These are phyloP conservation scores for Solanum piurae DNA, from an alignment of 257 asterid genomes.

Conservation along the genomic window DNA sequence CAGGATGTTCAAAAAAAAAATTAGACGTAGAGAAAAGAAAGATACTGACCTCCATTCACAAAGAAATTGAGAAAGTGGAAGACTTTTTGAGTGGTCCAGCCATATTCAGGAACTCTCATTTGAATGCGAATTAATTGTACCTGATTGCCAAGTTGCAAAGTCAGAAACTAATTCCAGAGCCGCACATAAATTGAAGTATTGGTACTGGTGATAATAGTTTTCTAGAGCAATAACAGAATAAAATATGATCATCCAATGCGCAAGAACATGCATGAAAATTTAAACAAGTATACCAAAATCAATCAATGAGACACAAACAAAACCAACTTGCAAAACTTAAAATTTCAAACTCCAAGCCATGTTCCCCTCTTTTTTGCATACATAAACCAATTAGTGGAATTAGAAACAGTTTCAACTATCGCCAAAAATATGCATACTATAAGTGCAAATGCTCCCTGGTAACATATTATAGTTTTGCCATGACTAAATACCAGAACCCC, in stretches of 20 bases:
- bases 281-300: not conserved
- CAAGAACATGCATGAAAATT: not conserved
- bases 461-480: not conserved
- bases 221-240: not conserved
- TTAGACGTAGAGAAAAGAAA: too few relatives aligned
- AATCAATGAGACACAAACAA: not conserved
- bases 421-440: not conserved
- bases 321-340: not conserved
- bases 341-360: not conserved
- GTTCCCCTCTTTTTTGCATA: not conserved
- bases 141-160: conserved; percentile 19
- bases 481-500: not conserved
- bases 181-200: not conserved
- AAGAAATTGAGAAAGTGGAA: conserved; percentile 93
- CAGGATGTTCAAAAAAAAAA: not conserved
- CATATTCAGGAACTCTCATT: conserved; percentile 89
- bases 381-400: not conserved
- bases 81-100: conserved; percentile 99
- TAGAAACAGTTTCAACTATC: not conserved
- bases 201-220: not conserved
- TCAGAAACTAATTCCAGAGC: not conserved
- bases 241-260: not conserved
- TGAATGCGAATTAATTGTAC: conserved; percentile 88
- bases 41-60: conserved; percentile 74
- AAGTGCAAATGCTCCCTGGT: not conserved